Conservation (phyloP, 176 grass and related monocot species). For the Oryza nivara region DNA sequence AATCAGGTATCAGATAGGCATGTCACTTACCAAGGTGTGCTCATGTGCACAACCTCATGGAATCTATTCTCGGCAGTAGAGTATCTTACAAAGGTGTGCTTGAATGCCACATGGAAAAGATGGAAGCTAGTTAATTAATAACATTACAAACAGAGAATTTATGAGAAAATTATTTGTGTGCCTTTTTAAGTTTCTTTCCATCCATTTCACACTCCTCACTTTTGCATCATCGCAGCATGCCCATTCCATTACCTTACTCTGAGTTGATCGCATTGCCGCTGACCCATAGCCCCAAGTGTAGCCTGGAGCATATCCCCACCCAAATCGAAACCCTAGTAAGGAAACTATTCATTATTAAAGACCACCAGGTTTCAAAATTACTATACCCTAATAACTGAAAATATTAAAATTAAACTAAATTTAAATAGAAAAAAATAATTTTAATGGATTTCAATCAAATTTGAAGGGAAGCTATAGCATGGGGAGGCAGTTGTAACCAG, state of each 20-base stretch:
- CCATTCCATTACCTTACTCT: neutral
- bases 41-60: neutral
- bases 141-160: neutral
- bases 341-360: too few species aligned
- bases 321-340: too few species aligned
- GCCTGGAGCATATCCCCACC: too few species aligned
- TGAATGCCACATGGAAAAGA: neutral
- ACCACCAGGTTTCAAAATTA: neutral
- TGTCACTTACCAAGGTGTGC: neutral
- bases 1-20: neutral
- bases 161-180: neutral
- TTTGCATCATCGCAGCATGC: neutral
- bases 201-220: neutral
- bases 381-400: neutral
- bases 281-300: too few species aligned
- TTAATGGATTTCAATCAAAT: neutral
- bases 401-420: neutral
- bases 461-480: neutral
- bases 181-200: neutral
- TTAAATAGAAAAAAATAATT: neutral
- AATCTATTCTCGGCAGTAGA: neutral
- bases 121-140: neutral
- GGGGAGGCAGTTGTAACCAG: neutral
- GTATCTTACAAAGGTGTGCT: slow-evolving; percentile 4
- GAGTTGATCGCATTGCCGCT: neutral